Conservation (phyloP, 2,329 filamentous ascomycete genomes). For the Cercospora citrullina region DNA sequence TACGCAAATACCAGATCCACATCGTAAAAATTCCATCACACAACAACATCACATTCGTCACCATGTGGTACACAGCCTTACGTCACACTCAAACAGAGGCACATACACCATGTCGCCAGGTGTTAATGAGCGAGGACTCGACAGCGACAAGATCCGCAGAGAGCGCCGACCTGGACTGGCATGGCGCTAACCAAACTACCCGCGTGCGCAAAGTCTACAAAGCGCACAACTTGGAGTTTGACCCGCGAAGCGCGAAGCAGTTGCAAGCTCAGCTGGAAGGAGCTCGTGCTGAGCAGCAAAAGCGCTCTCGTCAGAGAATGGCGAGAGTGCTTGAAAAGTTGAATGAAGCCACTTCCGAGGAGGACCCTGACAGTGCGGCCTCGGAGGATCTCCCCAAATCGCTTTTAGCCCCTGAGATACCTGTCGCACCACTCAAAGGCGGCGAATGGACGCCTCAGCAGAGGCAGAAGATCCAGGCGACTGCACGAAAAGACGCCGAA, state of each 20-base stretch:
- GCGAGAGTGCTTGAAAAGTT: neutral
- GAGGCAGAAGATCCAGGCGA: neutral
- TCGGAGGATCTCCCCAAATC: neutral
- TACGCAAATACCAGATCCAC: neutral
- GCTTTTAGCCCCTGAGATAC: neutral
- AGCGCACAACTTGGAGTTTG: neutral
- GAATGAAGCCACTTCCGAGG: neutral
- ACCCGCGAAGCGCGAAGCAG: neutral
- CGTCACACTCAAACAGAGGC: neutral
- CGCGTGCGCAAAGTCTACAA: neutral
- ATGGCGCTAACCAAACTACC: neutral
- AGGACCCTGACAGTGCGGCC: neutral
- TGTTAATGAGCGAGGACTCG: neutral
- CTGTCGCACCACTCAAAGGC: neutral
- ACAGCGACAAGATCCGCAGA: neutral
- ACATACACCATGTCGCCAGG: neutral
- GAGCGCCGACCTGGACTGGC: neutral
- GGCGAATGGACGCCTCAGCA: neutral
- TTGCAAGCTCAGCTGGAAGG: neutral
- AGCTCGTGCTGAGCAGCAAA: neutral
- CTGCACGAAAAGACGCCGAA: neutral
- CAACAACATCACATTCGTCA: neutral
- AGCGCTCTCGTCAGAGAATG: neutral
- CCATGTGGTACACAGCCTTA: neutral
- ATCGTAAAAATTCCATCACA: neutral